These are phyloP conservation scores for Debaryomycetaceae sp. DNA, from an alignment of 1,139 yeast species.

Conservation along the genomic window DNA sequence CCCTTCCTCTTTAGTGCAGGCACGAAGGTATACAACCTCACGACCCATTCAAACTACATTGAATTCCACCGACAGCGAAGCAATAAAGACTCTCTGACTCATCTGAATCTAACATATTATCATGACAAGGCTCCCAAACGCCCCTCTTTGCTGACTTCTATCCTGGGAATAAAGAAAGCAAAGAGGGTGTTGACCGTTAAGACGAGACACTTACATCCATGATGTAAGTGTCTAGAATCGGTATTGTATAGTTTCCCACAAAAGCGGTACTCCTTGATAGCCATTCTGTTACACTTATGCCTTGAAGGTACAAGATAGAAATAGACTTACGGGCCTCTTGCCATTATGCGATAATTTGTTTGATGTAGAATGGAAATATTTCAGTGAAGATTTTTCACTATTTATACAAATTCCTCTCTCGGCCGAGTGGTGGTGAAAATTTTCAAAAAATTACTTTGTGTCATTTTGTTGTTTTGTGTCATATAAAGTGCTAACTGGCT, in stretches of 20 bases:
- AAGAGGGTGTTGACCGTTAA: conserved; percentile 2
- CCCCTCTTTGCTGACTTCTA: conserved; percentile 8
- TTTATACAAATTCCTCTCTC: background rate
- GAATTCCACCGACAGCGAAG: background rate
- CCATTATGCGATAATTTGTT: conserved; percentile 56
- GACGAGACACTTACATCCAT: background rate
- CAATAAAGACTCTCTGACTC: background rate
- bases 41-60: conserved; percentile 2
- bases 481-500: too few relatives aligned
- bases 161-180: conserved; percentile 5
- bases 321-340: conserved; percentile 87
- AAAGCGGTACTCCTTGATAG: background rate
- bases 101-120: conserved; percentile 14
- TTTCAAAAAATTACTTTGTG: conserved; percentile 1
- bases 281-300: conserved; percentile 3
- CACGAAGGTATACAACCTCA: background rate
- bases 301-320: conserved; percentile 9
- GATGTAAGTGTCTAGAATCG: background rate
- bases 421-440: background rate
- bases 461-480: background rate
- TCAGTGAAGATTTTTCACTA: background rate
- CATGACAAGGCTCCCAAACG: conserved; percentile 31
- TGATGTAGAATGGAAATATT: background rate
- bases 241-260: background rate
- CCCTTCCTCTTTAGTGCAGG: background rate